These are phyloP conservation scores for Ophioceras dolichostomum DNA, from an alignment of 2,329 filamentous ascomycete species.

Conservation along the genomic window DNA sequence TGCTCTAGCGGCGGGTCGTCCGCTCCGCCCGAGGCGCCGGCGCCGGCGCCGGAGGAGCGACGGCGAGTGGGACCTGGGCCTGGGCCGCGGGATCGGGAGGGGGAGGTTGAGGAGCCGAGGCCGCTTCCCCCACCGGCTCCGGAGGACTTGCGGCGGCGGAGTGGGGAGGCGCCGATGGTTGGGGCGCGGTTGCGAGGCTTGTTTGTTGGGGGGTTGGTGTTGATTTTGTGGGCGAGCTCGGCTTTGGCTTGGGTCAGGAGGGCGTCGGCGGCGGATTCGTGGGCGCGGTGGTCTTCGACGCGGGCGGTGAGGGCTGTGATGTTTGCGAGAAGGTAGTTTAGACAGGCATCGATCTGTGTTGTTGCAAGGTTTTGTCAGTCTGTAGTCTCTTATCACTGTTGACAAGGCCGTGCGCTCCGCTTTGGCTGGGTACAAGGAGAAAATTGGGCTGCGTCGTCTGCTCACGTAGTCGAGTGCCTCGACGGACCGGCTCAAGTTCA, in stretches of 20 bases:
- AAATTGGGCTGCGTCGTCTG: constrained; percentile 10
- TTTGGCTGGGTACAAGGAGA: background rate
- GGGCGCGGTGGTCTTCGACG: constrained; percentile 30
- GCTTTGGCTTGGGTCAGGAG: constrained; percentile 28
- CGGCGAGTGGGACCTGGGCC: constrained; percentile 17
- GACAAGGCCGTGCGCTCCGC: background rate
- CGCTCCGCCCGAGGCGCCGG: constrained; percentile 4
- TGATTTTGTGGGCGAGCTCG: constrained; percentile 23
- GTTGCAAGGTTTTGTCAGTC: too few species aligned
- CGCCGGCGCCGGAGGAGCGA: constrained; percentile 19
- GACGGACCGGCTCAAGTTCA: constrained; percentile 29
- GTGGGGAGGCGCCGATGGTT: constrained; percentile 16
- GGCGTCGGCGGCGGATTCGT: constrained; percentile 24
- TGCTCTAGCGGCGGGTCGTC: constrained; percentile 29
- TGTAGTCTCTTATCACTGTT: too few species aligned
- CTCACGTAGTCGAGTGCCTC: constrained; percentile 37
- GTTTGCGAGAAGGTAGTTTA: constrained; percentile 37
- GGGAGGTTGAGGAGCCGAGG: background rate
- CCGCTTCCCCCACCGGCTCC: background rate
- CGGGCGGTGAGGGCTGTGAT: constrained; percentile 26
- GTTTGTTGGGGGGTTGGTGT: constrained; percentile 3
- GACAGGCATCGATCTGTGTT: constrained; percentile 36
- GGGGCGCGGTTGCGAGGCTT: constrained; percentile 14
- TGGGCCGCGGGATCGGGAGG: constrained; percentile 11
- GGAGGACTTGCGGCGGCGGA: constrained; percentile 13